Base-by-base conservation (phyloP, 352 stramenopile species). In the Globisporangium paddicum region DNA sequence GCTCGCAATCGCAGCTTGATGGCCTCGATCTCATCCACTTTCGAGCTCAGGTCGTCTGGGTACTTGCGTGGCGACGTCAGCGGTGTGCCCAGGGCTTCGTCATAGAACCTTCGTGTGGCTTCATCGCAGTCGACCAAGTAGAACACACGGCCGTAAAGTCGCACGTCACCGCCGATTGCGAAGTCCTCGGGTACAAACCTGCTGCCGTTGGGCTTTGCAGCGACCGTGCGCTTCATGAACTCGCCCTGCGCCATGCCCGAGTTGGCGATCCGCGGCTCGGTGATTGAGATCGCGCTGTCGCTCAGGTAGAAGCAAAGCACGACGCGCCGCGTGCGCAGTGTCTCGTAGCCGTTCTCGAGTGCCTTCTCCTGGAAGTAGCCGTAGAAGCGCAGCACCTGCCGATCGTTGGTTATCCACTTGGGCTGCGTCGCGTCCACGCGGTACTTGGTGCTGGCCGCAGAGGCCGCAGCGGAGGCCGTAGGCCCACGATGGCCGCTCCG, bases 361-460 rank as follows among this genome's bases (percentile, higher is more conserved):
- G 86, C 68, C 8, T 78, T 67, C 60, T 95, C 86, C 32, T 85
- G 58, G 46, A 96, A 97, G 64, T 95, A 98, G 2, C 78, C 85
- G 45, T 91, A 96, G 72, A 96, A 97, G 19, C 90, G 86, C 38
- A 98, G 72, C 40, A 98, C 89, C 34, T 93, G 78, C 10, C 79
- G 70, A 50, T 90, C 79, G 67, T 88, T 67, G 7, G 79, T 88
- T 63, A 91, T 67, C 79, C 85, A 92, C 23, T 63, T 56, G 16
- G 79, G 81, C 44, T 82, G 71, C n/a, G 61, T 72, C 11, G 65
- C 47, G 50, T 89, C 77, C 6, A 70, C 58, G 44, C 75, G 73
- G 60, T 72, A 87, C 40, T 74, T 81, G 21, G 68, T 75, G 48
- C 72, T 82, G 2, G 19, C 16, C 5, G 25, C 52, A 25, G 16